Base-by-base conservation (phyloP, 805 yeast species). In the Helenozyma baotianmanensis region DNA sequence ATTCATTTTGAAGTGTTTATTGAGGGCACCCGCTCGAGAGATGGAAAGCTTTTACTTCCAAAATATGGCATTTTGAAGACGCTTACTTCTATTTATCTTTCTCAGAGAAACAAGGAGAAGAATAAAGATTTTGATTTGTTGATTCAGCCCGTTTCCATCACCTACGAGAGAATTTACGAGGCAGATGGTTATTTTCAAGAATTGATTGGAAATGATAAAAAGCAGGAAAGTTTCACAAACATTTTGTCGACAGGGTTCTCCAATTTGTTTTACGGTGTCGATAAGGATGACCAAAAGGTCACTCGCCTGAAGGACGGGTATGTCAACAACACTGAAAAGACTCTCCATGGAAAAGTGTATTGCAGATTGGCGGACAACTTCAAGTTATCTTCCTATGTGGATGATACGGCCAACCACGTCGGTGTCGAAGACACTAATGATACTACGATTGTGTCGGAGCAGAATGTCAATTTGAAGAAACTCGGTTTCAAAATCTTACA, bases 1-100 rank as follows among this genome's bases (percentile, higher is more conserved):
- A 55, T 68, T 35, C 69, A 69, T 42, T 58, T 77, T 40, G 82
- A 78, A 47, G 76, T 79, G 38, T 77, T 77, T 44, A 72, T 77
- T 31, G 83, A 77, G 51, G 83, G 83, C n/a, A 74, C 80, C 1
- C 64, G 83, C 24, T 76, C 82, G 2, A 62, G 83, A 38, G 77
- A 78, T 40, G 83, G 83, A n/a, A 78, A 78, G 47, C 56, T 77
- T 21, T 60, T 78, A 14, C 62, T 77, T 16, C 83, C 83, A 10
- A 78, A 77, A 48, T 75, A 72, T 47, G 83, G 83, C 5, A 70
- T 77, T 29, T 61, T 77, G 41, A 77, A 76, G 50, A 70, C 67
- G 28, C 58, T 76, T 26, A 56, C 70, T 22, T 72, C 71, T 35
- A 61, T 75, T 11, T 63, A 72, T 22, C 47, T 65, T 17, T 52